Conservation (phyloP, 768 basidiomycete species). For the Lactarius sp. region DNA sequence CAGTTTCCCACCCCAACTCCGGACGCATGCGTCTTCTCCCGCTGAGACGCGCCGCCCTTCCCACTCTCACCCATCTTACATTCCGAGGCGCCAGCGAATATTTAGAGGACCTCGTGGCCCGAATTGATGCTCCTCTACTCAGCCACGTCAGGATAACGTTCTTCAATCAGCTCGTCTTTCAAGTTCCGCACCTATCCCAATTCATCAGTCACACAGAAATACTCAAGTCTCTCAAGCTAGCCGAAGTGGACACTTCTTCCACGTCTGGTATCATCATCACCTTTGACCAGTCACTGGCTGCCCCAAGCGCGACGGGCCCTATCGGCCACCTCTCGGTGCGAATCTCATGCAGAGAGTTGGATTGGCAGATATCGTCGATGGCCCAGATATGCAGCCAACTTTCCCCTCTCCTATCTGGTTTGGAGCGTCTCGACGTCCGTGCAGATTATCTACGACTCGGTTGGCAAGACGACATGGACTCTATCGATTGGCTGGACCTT, state of each 20-base stretch:
- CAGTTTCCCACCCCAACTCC: too few species aligned
- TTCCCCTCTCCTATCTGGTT: background rate
- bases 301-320: background rate
- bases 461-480: slow-evolving; percentile 1
- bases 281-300: background rate
- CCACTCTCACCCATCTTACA: too few species aligned
- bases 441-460: background rate
- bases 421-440: background rate
- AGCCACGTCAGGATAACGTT: background rate
- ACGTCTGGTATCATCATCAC: background rate
- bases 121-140: background rate
- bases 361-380: slow-evolving; percentile 2
- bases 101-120: background rate
- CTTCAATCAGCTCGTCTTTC: background rate
- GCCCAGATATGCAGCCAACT: background rate
- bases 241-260: background rate
- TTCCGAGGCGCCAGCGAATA: background rate
- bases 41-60: too few species aligned
- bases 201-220: slow-evolving; percentile 2
- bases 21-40: too few species aligned
- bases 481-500: background rate
- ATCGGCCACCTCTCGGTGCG: background rate
- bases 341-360: background rate
- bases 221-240: background rate
- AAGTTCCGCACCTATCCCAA: background rate